Evolutionary conservation across 345 rosid species (phyloP), one percentile per base, ranked within the genome.

Genomic region (Lepidium didymum): DNA sequence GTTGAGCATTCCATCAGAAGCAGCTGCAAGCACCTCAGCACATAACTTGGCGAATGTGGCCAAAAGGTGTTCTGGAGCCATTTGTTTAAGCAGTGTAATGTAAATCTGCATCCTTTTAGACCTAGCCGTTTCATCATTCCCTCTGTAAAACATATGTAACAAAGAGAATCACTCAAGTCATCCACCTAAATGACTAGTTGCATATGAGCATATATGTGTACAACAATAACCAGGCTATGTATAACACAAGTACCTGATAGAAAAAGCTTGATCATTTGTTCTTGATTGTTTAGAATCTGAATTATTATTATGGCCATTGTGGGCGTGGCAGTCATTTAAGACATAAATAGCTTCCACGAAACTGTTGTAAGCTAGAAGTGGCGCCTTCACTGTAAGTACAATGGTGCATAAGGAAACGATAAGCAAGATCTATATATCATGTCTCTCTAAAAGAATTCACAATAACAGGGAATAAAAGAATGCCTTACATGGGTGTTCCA

Each of bases 21-120:
- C 95, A 75, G 95, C 92, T 33, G 95, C 96, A 52, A 94, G 97
- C 74, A 94, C 81, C 80, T 94, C 97, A 8, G 92, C 86, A 69
- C 99, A 94, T 60, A 93, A 77, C 82, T 93, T 91, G n/a, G 98
- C 96, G 64, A 91, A 90, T 36, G 97, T 88, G 37, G 97, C 98
- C 72, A 93, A 70, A 31, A 90, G 87, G 75, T 91, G 98, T 77
- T 90, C 96, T 13, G 98, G 95, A 49, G 95, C 95, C 98, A 93
- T 93, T 86, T 91, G 96, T 73, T 87, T 91, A 70, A 93, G 83
- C 80, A 93, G 74, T 42, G 91, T 84, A 58, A 78, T 56, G 66
- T 90, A 91, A 41, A 91, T 83, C 47, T 74, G 92, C 99, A 90
- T 91, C 64, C 99, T 83, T 72, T 87, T 94, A 40, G 96, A 81